Conservation (phyloP, 2,329 filamentous ascomycete genomes). For the Alternaria rosae region DNA sequence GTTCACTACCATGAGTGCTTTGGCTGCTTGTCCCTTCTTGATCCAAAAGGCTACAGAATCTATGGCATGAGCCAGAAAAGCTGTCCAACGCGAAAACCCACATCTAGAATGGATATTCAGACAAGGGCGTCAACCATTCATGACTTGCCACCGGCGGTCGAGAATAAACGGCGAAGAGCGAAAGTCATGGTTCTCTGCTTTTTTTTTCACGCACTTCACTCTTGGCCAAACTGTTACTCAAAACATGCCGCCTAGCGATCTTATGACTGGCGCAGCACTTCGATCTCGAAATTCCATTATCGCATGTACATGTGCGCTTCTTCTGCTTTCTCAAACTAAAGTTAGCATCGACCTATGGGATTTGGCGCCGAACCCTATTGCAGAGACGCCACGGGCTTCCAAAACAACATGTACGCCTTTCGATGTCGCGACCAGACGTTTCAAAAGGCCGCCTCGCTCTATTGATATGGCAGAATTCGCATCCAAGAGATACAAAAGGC, state of each 20-base stretch:
- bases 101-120: no score
- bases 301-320: not conserved
- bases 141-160: not conserved
- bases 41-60: fast-evolving
- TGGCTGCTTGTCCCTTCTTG: not conserved
- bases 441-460: no score
- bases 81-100: no score
- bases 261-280: not conserved
- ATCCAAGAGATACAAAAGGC: not conserved
- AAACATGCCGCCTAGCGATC: fast-evolving
- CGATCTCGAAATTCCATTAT: fast-evolving
- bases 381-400: fast-evolving
- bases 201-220: fast-evolving
- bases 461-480: not conserved
- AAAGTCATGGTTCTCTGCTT: not conserved
- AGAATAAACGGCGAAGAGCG: no score
- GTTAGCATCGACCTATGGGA: no score
- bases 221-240: not conserved
- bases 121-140: no score
- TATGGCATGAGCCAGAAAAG: not conserved
- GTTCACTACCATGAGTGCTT: not conserved
- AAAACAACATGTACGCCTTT: not conserved
- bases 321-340: not conserved
- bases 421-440: not conserved
- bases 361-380: not conserved